Evolutionary conservation across 2,329 filamentous ascomycete genomes (phyloP), one percentile per base, ranked within the genome.

Genomic region (Trichoderma arundinaceum): DNA sequence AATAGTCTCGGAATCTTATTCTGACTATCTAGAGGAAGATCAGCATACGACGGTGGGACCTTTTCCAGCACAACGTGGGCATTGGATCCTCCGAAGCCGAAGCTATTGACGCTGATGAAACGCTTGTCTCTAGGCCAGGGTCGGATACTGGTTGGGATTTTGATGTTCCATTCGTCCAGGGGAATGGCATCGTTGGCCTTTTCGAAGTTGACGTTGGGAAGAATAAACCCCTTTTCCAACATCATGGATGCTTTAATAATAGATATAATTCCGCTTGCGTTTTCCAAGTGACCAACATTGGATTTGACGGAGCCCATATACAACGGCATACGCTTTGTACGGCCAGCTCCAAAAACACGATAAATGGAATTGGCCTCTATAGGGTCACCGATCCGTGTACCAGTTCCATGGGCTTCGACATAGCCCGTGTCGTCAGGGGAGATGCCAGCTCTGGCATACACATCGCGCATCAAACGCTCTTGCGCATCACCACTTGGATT

Each of bases 371-470:
- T 76, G 1, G 82, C 81, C 67, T 88, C 85, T n/a, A 83, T 80
- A 0, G 84, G 84, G 66, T 88, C 85, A 2, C 86, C 86, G 1
- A 81, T 80, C 43, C 77, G 77, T 17, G 85, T 88, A 7, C 84
- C 85, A 0, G 85, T 86, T 17, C 84, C 84, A 70, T 88, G 85
- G 3, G 82, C 82, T 69, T 88, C 84, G 41, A 80, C 69, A 59
- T 74, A 80, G 4, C 72, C 74, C 17, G 70, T 72, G 5, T 78
- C 75, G 1, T 64, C 57, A 10, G 72, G 72, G 28, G 71, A 67
- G n/a, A 79, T 68, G 8, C 72, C 71, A 2, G 71, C 72, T 7
- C 69, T 67, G 0, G 66, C 43, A 67, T 83, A 83, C 0, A 76
- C 75, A 0, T 74, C 71, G 43, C 75, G 70, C 19, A 82, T 82